A percentile compares a stretch with the other conserved stretches of the same genome.
phyloP scores from a whole-genome alignment of 208 protist species.

The Acanthamoeba royreba region DNA sequence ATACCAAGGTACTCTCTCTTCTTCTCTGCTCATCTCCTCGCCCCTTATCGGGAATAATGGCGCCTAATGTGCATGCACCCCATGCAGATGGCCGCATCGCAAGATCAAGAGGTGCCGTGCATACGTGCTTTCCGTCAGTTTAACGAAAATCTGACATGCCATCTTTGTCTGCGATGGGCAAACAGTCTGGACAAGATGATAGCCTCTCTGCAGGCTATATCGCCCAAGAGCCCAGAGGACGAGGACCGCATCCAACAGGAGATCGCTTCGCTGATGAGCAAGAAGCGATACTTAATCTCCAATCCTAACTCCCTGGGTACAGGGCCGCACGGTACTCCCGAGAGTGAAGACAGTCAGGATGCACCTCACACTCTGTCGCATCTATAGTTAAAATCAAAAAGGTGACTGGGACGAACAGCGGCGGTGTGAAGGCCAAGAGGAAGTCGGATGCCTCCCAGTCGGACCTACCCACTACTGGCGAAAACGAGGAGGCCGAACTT shows the following conservation, averaged over 20 bases:
- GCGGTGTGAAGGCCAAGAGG: neutral
- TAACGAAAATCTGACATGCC: neutral
- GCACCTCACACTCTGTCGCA: too few relatives aligned
- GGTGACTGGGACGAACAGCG: neutral
- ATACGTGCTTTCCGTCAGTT: neutral
- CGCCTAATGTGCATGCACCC: neutral
- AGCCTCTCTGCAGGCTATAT: constrained; percentile 40
- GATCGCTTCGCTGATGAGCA: constrained; percentile 55
- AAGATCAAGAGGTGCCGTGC: constrained; percentile 44
- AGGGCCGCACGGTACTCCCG: neutral
- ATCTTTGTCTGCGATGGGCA: neutral
- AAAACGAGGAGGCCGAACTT: neutral
- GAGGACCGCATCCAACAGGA: constrained; percentile 67
- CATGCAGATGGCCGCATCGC: constrained; percentile 64
- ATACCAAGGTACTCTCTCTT: neutral
- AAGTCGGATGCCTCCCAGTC: neutral
- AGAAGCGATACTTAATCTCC: constrained; percentile 57
- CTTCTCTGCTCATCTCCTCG: neutral
- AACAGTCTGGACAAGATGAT: constrained; percentile 70
- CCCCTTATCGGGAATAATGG: neutral
- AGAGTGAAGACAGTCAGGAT: too few relatives aligned
- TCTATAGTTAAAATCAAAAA: neutral
- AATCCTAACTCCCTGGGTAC: constrained; percentile 41
- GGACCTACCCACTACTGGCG: neutral
- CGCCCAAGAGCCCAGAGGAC: constrained; percentile 55